phyloP scores from a whole-genome alignment of 139 green algal genomes.

The Picochlorum costavermella region DNA sequence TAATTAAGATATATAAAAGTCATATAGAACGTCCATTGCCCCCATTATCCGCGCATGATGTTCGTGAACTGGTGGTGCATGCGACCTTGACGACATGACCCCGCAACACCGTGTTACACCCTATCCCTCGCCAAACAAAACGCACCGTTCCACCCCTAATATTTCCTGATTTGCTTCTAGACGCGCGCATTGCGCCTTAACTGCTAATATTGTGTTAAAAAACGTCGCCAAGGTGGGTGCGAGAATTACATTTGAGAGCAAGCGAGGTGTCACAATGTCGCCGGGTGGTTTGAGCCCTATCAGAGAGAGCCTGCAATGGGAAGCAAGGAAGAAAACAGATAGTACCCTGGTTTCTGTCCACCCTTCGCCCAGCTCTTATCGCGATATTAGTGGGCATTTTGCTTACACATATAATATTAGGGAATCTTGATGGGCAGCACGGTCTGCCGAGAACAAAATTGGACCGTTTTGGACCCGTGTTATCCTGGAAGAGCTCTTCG shows the following conservation, averaged over 20 bases:
- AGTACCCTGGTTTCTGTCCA: too few species aligned
- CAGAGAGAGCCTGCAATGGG: too few species aligned
- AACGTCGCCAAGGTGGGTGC: neutral
- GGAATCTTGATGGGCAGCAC: too few species aligned
- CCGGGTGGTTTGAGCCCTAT: too few species aligned
- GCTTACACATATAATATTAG: too few species aligned
- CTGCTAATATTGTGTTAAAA: neutral
- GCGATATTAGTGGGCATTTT: too few species aligned
- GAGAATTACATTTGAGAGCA: neutral
- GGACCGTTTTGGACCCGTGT: too few species aligned
- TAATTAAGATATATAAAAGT: neutral
- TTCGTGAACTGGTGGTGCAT: neutral
- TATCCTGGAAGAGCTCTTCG: too few species aligned
- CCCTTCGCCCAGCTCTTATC: too few species aligned
- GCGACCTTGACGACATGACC: neutral
- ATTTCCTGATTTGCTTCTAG: neutral
- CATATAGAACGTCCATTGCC: neutral
- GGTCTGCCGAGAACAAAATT: too few species aligned
- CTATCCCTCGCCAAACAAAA: neutral
- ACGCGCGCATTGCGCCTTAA: neutral
- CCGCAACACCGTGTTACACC: neutral
- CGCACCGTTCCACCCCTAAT: constrained; percentile 3
- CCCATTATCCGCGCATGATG: neutral
- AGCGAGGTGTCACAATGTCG: too few species aligned
- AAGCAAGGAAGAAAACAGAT: too few species aligned